Percentiles rank a stretch among this genome's conserved stretches.
These are phyloP conservation scores for Tylopilus balloui DNA, from an alignment of 768 basidiomycete genomes.

Conservation along the genomic window DNA sequence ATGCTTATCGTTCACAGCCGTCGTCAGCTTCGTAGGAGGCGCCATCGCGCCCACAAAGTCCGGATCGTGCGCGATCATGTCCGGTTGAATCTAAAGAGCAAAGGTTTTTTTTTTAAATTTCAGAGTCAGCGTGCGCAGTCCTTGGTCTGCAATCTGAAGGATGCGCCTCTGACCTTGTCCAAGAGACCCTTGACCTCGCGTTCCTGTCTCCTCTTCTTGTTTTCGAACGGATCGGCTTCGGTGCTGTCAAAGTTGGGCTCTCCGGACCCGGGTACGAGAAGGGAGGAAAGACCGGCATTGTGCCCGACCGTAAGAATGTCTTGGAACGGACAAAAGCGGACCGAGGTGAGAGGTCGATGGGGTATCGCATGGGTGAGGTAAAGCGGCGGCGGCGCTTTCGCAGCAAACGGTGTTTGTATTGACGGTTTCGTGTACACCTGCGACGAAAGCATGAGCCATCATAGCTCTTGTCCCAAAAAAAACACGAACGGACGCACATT, in stretches of 20 bases:
- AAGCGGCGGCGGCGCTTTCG: slow-evolving; percentile 61
- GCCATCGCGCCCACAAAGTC: slow-evolving; percentile 71
- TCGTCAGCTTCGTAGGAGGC: slow-evolving; percentile 56
- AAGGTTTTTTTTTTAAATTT: no score
- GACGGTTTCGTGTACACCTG: slow-evolving; percentile 72
- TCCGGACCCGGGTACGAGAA: slow-evolving; percentile 88
- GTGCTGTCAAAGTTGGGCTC: slow-evolving; percentile 92
- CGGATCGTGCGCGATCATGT: slow-evolving; percentile 83
- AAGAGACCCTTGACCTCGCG: slow-evolving; percentile 86
- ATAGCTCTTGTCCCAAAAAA: neutral
- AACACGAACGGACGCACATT: slow-evolving; percentile 48
- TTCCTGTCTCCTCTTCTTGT: slow-evolving; percentile 74
- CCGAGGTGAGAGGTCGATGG: slow-evolving; percentile 65
- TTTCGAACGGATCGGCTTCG: slow-evolving; percentile 95
- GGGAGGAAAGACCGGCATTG: slow-evolving; percentile 68
- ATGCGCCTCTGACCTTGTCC: slow-evolving; percentile 84
- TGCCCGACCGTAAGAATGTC: slow-evolving; percentile 83
- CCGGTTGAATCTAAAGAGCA: slow-evolving; percentile 69
- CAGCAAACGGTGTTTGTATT: slow-evolving; percentile 52
- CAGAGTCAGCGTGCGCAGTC: neutral
- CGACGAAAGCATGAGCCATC: neutral
- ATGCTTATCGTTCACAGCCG: slow-evolving; percentile 39
- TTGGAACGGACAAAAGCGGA: slow-evolving; percentile 87
- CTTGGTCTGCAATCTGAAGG: no score
- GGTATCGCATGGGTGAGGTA: slow-evolving; percentile 89